A percentile compares a stretch with the other conserved stretches of the same genome.
phyloP scores from a whole-genome alignment of 208 protist genomes.

The Angomonas ambiguus region DNA sequence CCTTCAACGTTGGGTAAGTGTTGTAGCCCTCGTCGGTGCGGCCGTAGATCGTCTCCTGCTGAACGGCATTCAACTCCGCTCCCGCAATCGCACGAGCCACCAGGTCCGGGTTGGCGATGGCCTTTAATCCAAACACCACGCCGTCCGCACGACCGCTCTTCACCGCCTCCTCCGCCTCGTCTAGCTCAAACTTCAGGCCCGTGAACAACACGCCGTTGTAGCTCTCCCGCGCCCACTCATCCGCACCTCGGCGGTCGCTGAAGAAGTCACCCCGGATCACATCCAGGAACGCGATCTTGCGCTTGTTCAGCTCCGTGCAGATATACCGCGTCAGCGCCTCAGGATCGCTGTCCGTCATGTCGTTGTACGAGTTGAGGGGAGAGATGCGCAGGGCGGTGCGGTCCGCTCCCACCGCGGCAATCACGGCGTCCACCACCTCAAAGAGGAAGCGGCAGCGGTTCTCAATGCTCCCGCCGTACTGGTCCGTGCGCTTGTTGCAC shows the following conservation, averaged over 20 bases:
- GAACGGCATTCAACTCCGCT: constrained; percentile 26
- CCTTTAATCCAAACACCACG: constrained; percentile 46
- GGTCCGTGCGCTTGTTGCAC: constrained; percentile 74
- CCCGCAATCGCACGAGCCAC: constrained; percentile 28
- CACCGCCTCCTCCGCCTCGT: constrained; percentile 35
- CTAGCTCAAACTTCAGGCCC: constrained; percentile 36
- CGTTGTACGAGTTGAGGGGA: constrained; percentile 48
- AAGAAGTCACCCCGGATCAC: constrained; percentile 26
- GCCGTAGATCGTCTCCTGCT: constrained; percentile 31
- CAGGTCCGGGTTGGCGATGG: constrained; percentile 73
- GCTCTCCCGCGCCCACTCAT: constrained; percentile 35
- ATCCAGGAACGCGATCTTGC: constrained; percentile 33
- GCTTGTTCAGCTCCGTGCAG: constrained; percentile 43
- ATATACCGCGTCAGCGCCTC: constrained; percentile 44
- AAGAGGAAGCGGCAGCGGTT: constrained; percentile 68
- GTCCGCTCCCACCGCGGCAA: constrained; percentile 29
- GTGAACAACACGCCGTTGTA: constrained; percentile 47
- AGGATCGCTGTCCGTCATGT: constrained; percentile 28
- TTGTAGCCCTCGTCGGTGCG: constrained; percentile 30
- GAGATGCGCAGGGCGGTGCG: constrained; percentile 54
- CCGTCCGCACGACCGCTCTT: constrained; percentile 33
- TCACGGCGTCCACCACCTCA: constrained; percentile 67
- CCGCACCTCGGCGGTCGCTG: constrained; percentile 16
- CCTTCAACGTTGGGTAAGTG: constrained; percentile 30
- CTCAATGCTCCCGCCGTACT: constrained; percentile 86